Percentiles rank a stretch among this genome's conserved stretches.
These are phyloP conservation scores for Agastache rugosa DNA, from an alignment of 257 asterid species.

Conservation along the genomic window DNA sequence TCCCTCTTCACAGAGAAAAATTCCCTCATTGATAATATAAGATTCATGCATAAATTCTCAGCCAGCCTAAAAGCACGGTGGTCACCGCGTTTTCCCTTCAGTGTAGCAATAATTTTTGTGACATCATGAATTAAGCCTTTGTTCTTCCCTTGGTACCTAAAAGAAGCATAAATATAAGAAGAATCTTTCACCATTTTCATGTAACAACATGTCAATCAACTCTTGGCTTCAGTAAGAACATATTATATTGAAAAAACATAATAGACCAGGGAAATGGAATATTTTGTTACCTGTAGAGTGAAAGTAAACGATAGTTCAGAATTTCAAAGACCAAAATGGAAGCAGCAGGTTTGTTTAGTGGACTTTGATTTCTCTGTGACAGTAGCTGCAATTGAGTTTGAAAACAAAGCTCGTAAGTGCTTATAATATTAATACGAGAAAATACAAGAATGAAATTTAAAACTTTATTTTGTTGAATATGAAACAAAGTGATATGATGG, in stretches of 20 bases:
- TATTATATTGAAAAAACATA: conserved; percentile 27
- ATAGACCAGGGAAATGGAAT: conserved; percentile 6
- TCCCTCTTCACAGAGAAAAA: conserved; percentile 91
- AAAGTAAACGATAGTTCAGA: conserved; percentile 91
- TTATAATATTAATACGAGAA: conserved; percentile 12
- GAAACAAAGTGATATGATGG: neutral
- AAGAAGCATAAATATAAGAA: conserved; percentile 34
- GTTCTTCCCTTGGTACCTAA: conserved; percentile 97
- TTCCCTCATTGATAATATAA: conserved; percentile 87
- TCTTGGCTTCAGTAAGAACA: conserved; percentile 22
- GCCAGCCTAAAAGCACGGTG: conserved; percentile 94
- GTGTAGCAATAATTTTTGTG: conserved; percentile 81
- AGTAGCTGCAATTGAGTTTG: conserved; percentile 66
- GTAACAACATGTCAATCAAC: conserved; percentile 26
- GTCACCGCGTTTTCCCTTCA: conserved; percentile 96
- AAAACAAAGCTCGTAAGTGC: conserved; percentile 34
- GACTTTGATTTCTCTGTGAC: conserved; percentile 78
- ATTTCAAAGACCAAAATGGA: conserved; percentile 87
- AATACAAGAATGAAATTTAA: conserved; percentile 5
- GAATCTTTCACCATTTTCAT: conserved; percentile 22
- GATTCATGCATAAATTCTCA: conserved; percentile 95
- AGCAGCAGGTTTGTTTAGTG: conserved; percentile 83
- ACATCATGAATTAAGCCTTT: conserved; percentile 87
- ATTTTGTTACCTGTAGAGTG: conserved; percentile 77
- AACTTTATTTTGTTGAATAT: neutral